Conservation (phyloP, 768 basidiomycete genomes). For the Polyporus arcularius region DNA sequence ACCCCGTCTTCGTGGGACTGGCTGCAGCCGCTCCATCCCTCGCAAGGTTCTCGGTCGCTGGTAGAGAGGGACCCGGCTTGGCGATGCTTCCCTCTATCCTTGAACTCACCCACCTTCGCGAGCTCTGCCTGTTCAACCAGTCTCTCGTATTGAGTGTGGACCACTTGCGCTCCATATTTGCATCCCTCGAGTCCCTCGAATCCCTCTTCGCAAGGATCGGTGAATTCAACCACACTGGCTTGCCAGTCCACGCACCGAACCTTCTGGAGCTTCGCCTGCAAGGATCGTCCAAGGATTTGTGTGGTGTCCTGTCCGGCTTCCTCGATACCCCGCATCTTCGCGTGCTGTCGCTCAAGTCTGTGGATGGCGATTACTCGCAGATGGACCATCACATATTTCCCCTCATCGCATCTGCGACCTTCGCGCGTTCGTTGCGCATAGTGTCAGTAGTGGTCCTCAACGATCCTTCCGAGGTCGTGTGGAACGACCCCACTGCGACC, state of each 20-base stretch:
- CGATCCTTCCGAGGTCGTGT: background rate
- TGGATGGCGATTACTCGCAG: background rate
- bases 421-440: background rate
- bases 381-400: background rate
- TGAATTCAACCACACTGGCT: background rate
- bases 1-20: background rate
- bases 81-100: background rate
- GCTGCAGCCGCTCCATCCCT: conserved; percentile 1
- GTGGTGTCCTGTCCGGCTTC: background rate
- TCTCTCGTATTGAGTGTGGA: background rate
- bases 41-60: background rate
- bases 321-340: background rate
- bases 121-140: conserved; percentile 1
- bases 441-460: background rate
- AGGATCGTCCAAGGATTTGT: background rate
- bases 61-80: background rate
- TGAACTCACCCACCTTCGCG: background rate
- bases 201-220: background rate
- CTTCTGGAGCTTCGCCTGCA: conserved; percentile 1
- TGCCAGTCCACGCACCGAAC: background rate
- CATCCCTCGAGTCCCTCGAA: background rate
- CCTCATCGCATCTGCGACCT: background rate
- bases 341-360: background rate
- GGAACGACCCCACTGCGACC: background rate
- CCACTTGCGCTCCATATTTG: background rate